Base-by-base conservation (phyloP, 257 asterid genomes). In the Coffea eugenioides region DNA sequence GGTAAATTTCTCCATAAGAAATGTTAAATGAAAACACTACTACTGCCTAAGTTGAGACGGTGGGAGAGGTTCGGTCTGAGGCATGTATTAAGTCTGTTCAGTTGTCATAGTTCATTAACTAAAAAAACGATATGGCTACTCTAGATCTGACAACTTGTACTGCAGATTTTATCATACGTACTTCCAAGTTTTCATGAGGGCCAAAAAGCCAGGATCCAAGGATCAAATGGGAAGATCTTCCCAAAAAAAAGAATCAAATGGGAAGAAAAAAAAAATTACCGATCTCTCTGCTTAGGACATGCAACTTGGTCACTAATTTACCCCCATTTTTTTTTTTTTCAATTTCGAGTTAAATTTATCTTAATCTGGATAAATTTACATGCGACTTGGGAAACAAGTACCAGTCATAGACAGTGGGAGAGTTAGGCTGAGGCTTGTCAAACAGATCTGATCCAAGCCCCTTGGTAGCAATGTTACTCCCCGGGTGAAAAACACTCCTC, bases 361-460 rank as follows among this genome's bases (percentile, higher is more conserved):
- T 39, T 39, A 1, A 39, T 39, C 43, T 39, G 43, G 43, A 39
- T 39, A 39, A 39, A 39, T 39, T 39, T 39, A 39, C 43, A 39
- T 2, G 4, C 43, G 43, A 39, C 31, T 31, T 31, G 31, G 31
- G 31, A 31, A 31, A 48, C 61, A 57, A 39, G 8, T 85, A 95
- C 99, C 99, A 96, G 91, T 96, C 99, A 71, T 96, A 96, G 80
- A 94, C 97, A 73, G 97, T 89, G 2, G 99, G 99, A 62, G 99
- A 80, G 86, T 96, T 94, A 8, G 99, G 94, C 69, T 87, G 90
- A 18, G 99, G 97, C 84, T 88, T 90, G 83, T 96, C 99, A 66
- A 94, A 96, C 82, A 88, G 86, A 51, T 88, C 89, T 11, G 97
- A 81, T 6, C 98, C 99, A 36, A 94, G 57, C 45, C 64, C 75